Conservation (phyloP, 2,329 filamentous ascomycete species). For the Neoarthrinium moseri region DNA sequence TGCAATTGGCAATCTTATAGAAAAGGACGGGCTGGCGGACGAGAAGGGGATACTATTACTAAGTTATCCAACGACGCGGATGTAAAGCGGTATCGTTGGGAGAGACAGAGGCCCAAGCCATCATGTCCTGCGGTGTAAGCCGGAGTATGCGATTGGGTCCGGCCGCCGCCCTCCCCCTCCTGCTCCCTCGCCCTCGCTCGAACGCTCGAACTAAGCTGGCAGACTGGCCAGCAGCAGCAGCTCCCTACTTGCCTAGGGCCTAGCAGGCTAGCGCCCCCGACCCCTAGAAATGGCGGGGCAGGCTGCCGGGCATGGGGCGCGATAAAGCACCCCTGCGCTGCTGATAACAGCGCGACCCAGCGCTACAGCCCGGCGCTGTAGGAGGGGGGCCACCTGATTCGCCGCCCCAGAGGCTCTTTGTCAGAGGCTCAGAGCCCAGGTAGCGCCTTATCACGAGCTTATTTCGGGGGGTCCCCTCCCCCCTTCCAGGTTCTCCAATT, state of each 20-base stretch:
- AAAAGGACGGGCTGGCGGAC: not conserved
- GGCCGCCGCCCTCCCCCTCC: no score
- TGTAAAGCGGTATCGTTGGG: not conserved
- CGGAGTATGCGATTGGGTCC: conserved; percentile 7
- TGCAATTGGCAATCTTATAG: no score
- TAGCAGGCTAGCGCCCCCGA: no score
- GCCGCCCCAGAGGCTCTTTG: not conserved
- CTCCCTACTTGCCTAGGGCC: no score
- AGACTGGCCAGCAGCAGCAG: no score
- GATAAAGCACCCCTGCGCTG: conserved; percentile 6
- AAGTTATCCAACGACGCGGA: not conserved
- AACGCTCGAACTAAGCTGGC: no score
- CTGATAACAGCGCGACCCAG: conserved; percentile 3
- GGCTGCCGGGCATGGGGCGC: not conserved
- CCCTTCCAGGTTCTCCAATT: not conserved
- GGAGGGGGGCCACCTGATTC: not conserved
- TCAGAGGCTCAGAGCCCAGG: not conserved
- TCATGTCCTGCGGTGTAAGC: conserved; percentile 8
- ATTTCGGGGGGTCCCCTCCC: not conserved
- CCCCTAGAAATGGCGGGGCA: not conserved
- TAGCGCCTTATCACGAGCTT: conserved; percentile 1
- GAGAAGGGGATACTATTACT: not conserved
- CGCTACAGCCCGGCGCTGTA: conserved; percentile 1
- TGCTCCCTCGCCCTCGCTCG: no score
- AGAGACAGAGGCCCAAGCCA: not conserved